Conservation (phyloP, 176 grass and related monocot genomes). For the Carex scoparia region DNA sequence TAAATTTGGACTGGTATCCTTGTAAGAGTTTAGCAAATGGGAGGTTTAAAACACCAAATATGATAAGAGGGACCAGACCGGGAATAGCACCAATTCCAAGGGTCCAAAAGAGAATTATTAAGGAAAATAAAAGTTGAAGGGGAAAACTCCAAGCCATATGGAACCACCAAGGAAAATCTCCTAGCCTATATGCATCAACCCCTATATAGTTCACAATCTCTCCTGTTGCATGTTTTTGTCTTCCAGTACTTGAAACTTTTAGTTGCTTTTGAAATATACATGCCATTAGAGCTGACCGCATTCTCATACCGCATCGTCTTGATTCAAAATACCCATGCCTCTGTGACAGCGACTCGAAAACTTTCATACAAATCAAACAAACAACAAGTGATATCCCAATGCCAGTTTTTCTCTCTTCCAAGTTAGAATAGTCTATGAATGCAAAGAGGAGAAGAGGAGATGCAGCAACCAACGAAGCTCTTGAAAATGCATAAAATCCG, state of each 20-base stretch:
- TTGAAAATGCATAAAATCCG: slow-evolving; percentile 61
- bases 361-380: slow-evolving; percentile 49
- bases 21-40: slow-evolving; percentile 73
- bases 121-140: slow-evolving; percentile 50
- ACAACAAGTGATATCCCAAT: slow-evolving; percentile 39
- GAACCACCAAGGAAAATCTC: slow-evolving; percentile 72
- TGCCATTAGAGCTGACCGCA: slow-evolving; percentile 67
- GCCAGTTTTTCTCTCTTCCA: slow-evolving; percentile 33
- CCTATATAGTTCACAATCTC: slow-evolving; percentile 89
- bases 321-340: slow-evolving; percentile 78
- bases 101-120: slow-evolving; percentile 65
- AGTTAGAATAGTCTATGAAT: slow-evolving; percentile 56
- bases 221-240: slow-evolving; percentile 61
- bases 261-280: slow-evolving; percentile 77
- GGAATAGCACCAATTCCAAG: slow-evolving; percentile 67
- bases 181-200: slow-evolving; percentile 75
- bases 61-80: slow-evolving; percentile 54
- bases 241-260: slow-evolving; percentile 60
- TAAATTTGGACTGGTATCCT: slow-evolving; percentile 66
- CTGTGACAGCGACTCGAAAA: slow-evolving; percentile 74
- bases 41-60: slow-evolving; percentile 67
- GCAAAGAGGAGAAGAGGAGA: slow-evolving; percentile 59
- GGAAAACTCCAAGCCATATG: slow-evolving; percentile 78
- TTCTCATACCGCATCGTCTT: slow-evolving; percentile 67
- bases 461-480: slow-evolving; percentile 27